Evolutionary conservation across 2,329 filamentous ascomycete genomes (phyloP).

Genomic region (Aureobasidium sp.): DNA sequence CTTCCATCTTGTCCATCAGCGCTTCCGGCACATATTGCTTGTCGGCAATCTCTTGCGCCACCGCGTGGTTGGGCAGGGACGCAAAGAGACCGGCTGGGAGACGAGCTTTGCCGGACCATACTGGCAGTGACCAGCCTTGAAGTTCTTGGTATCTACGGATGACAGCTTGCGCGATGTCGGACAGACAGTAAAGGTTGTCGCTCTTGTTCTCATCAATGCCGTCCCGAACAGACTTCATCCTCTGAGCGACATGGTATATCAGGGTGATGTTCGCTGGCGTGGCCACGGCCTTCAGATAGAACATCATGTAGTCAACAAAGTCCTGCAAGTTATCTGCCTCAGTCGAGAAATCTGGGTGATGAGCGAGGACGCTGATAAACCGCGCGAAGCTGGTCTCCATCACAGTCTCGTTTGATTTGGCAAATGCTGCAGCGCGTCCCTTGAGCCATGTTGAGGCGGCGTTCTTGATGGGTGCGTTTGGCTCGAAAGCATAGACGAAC

Average conservation of each 20-base stretch:
- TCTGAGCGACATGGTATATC: constrained; percentile 86
- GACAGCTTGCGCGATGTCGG: constrained; percentile 76
- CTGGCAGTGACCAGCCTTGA: constrained; percentile 78
- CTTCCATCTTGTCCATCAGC: constrained; percentile 63
- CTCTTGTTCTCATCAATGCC: constrained; percentile 61
- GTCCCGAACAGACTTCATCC: constrained; percentile 84
- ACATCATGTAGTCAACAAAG: constrained; percentile 82
- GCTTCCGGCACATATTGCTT: constrained; percentile 77
- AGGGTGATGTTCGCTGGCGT: constrained; percentile 81
- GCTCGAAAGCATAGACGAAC: constrained; percentile 89
- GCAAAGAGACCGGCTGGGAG: constrained; percentile 74
- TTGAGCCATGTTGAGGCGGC: constrained; percentile 83
- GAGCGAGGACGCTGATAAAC: constrained; percentile 78
- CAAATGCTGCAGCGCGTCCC: constrained; percentile 64
- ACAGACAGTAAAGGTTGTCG: constrained; percentile 75
- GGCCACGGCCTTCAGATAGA: constrained; percentile 76
- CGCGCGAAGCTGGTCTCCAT: constrained; percentile 79
- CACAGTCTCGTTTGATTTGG: constrained; percentile 47
- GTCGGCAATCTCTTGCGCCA: constrained; percentile 77
- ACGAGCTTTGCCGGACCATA: constrained; percentile 72
- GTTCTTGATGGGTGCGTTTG: constrained; percentile 62
- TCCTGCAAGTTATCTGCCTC: constrained; percentile 63
- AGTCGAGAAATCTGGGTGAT: constrained; percentile 80
- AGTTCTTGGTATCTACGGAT: constrained; percentile 81
- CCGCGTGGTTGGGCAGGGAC: constrained; percentile 65